Conservation (phyloP, 805 yeast genomes). For the Monosporozyma servazzii region DNA sequence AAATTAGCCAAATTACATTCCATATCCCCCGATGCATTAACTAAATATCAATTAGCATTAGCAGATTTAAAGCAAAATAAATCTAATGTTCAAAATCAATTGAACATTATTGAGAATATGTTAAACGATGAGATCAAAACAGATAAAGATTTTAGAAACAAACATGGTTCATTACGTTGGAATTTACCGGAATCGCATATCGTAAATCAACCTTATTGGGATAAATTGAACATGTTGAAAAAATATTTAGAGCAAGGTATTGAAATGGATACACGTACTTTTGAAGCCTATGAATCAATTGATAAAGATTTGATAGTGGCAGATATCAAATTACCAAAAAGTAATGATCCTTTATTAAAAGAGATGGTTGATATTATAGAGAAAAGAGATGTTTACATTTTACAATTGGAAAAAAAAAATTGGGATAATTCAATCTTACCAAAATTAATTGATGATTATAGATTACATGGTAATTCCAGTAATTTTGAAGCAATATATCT, state of each 20-base stretch:
- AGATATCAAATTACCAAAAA: slow-evolving; percentile 30
- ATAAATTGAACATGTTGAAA: slow-evolving; percentile 37
- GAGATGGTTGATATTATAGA: slow-evolving; percentile 30
- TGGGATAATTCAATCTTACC: slow-evolving; percentile 43
- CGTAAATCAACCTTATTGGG: slow-evolving; percentile 33
- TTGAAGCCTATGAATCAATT: slow-evolving; percentile 39
- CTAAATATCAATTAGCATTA: slow-evolving; percentile 31
- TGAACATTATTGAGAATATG: slow-evolving; percentile 39
- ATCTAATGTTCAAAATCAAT: slow-evolving; percentile 33
- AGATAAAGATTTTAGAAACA: slow-evolving; percentile 40
- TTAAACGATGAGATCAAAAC: slow-evolving; percentile 45
- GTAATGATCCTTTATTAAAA: slow-evolving; percentile 30
- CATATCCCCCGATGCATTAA: slow-evolving; percentile 35
- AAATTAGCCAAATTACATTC: not conserved
- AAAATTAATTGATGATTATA: slow-evolving; percentile 41
- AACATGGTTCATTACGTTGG: slow-evolving; percentile 51
- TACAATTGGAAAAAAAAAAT: slow-evolving; percentile 37
- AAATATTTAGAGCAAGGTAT: slow-evolving; percentile 48
- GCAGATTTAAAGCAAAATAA: slow-evolving; percentile 11
- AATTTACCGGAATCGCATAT: slow-evolving; percentile 37
- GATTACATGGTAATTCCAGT: slow-evolving; percentile 24
- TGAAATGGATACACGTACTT: slow-evolving; percentile 50
- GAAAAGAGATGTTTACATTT: slow-evolving; percentile 27
- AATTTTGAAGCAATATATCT: slow-evolving; percentile 36
- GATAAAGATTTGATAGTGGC: slow-evolving; percentile 34